A percentile compares a stretch with the other conserved stretches of the same genome.
phyloP scores from a whole-genome alignment of 345 rosid genomes.

The Euphorbia tirucalli region DNA sequence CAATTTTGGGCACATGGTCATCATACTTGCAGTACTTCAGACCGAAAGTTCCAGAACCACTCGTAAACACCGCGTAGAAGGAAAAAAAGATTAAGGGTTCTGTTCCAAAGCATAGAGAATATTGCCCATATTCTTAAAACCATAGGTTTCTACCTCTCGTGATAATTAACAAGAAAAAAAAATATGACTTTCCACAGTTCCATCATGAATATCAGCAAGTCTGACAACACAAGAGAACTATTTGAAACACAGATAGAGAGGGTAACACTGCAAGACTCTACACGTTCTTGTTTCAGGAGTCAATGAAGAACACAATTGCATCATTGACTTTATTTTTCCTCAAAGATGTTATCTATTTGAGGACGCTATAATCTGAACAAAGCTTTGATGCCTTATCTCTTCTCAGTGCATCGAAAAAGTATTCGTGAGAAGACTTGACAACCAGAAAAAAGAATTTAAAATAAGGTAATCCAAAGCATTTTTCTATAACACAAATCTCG shows the following conservation, averaged over 20 bases:
- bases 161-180: background rate
- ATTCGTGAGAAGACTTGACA: background rate
- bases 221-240: background rate
- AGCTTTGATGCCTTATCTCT: background rate
- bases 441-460: background rate
- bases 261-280: background rate
- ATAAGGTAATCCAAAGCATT: conserved; percentile 1
- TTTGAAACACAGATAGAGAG: background rate
- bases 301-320: background rate
- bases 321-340: background rate
- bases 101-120: background rate
- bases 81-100: background rate
- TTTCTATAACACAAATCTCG: background rate
- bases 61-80: background rate
- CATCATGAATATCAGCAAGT: background rate
- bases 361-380: background rate
- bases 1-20: background rate
- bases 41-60: background rate
- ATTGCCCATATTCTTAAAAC: background rate
- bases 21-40: background rate
- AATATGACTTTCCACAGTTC: background rate
- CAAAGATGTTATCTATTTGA: too few relatives aligned
- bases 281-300: background rate
- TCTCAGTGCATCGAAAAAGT: background rate
- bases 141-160: too few relatives aligned